These are phyloP conservation scores for Schoenoplectus tabernaemontani DNA, from an alignment of 202 grass and related monocot species.

Conservation along the genomic window DNA sequence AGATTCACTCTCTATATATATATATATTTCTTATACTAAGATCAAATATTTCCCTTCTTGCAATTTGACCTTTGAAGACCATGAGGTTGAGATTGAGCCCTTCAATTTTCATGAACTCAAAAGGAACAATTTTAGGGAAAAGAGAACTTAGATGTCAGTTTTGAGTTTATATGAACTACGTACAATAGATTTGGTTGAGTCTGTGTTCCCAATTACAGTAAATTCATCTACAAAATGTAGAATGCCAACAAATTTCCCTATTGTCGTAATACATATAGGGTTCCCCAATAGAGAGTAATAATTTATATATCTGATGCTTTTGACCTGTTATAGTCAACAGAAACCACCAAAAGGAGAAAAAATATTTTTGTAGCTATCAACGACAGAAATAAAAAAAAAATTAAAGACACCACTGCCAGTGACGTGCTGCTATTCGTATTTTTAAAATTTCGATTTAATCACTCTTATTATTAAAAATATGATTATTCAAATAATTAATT, in stretches of 20 bases:
- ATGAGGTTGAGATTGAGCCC: background rate
- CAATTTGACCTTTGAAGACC: background rate
- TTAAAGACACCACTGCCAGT: too few relatives aligned
- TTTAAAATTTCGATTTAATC: too few relatives aligned
- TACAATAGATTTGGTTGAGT: background rate
- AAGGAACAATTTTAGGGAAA: background rate
- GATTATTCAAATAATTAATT: too few relatives aligned
- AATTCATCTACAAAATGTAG: background rate
- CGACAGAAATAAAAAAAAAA: background rate
- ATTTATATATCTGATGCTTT: background rate
- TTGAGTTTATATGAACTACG: background rate
- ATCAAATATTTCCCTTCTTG: background rate
- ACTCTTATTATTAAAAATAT: too few relatives aligned
- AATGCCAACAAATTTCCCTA: background rate
- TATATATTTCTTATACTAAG: background rate
- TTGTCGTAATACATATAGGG: too few relatives aligned
- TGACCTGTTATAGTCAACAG: background rate
- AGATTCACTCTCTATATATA: too few relatives aligned
- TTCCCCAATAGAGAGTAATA: background rate
- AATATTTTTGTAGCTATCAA: background rate
- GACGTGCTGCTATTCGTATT: too few relatives aligned
- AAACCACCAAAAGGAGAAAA: background rate
- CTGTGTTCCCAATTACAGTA: background rate
- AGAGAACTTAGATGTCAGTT: background rate
- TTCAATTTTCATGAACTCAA: background rate